Conservation (phyloP, 768 basidiomycete species). For the Hypsizygus marmoreus region DNA sequence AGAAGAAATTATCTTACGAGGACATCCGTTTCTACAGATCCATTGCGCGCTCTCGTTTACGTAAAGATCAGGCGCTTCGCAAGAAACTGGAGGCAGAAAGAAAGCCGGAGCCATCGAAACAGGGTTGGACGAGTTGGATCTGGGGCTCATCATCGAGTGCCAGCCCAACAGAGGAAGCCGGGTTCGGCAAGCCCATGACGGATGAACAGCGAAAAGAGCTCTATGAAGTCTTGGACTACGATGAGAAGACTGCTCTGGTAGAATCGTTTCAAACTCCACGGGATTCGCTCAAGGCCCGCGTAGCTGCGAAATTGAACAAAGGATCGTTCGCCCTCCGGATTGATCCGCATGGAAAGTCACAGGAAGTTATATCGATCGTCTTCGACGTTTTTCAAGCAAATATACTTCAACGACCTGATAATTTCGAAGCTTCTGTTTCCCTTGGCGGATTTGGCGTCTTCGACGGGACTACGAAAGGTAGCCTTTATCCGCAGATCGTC, state of each 20-base stretch:
- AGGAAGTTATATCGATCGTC: constrained; percentile 81
- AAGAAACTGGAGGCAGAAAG: constrained; percentile 71
- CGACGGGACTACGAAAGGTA: constrained; percentile 84
- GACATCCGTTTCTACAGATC: constrained; percentile 98
- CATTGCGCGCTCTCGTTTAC: constrained; percentile 83
- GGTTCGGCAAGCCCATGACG: constrained; percentile 73
- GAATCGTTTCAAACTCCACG: constrained; percentile 70
- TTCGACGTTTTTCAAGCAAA: constrained; percentile 88
- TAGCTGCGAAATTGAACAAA: constrained; percentile 77
- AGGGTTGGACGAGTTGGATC: constrained; percentile 75
- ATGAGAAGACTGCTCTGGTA: constrained; percentile 78
- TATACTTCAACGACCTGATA: constrained; percentile 82
- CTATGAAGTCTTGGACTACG: constrained; percentile 89
- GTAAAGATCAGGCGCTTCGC: constrained; percentile 78
- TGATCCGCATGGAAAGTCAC: constrained; percentile 62
- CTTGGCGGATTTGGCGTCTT: constrained; percentile 86
- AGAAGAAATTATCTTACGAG: constrained; percentile 85
- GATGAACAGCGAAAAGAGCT: constrained; percentile 89
- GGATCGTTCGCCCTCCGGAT: constrained; percentile 85
- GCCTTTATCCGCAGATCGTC: constrained; percentile 89
- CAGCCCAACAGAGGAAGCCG: constrained; percentile 47
- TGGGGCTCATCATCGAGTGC: constrained; percentile 63
- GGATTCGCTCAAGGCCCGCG: constrained; percentile 78
- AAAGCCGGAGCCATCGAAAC: constrained; percentile 49
- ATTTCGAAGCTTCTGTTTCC: constrained; percentile 82